Base-by-base conservation (phyloP, 2,329 filamentous ascomycete genomes). In the Neofusicoccum umdonicola region DNA sequence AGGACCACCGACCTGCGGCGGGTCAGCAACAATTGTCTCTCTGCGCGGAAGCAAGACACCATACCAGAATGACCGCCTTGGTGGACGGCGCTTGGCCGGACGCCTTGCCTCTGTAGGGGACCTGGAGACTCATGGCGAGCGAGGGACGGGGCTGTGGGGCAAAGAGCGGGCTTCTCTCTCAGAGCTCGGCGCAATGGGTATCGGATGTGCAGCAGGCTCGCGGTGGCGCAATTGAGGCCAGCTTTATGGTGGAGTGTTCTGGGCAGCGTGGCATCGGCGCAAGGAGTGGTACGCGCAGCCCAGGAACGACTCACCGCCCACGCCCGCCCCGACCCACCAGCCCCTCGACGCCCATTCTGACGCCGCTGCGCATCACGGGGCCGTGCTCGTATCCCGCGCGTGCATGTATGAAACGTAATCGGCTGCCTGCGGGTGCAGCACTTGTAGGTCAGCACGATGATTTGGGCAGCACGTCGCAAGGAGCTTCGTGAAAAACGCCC, bases 11-110 rank as follows among this genome's bases (percentile, higher is more conserved):
- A 98, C 94, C 93, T 97, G 68, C 60, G 15, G 22, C 58, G 9
- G 67, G 70, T 77, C 45, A 78, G 75, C 64, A 66, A 66, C 47
- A 45, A 64, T 67, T 60, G 48, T 54, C 12, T 51, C 50, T 37
- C 42, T 19, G 39, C 1, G 39, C 39, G 12, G 17, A 39, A 27
- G 7, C 27, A 54, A 31, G 56, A 31, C 15, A 34, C 11, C 12
- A 74, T 85, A 97, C 93, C 83, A 98, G 83, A 80, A 98, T 97
- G 71, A 97, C 90, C 70, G 94, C 94, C 82, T 97, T 98, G 77
- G 93, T 97, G 69, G 88, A 85, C 68, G 73, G 72, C 41, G 71
- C 70, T 44, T 71, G 68, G 31, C 71, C 71, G 31, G 63, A 31
- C 50, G 42, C 47, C 64, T 60, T 66, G 51, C 15, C 17, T 39